These are phyloP conservation scores for Leishmania turanica DNA, from an alignment of 208 protist genomes.

Conservation along the genomic window DNA sequence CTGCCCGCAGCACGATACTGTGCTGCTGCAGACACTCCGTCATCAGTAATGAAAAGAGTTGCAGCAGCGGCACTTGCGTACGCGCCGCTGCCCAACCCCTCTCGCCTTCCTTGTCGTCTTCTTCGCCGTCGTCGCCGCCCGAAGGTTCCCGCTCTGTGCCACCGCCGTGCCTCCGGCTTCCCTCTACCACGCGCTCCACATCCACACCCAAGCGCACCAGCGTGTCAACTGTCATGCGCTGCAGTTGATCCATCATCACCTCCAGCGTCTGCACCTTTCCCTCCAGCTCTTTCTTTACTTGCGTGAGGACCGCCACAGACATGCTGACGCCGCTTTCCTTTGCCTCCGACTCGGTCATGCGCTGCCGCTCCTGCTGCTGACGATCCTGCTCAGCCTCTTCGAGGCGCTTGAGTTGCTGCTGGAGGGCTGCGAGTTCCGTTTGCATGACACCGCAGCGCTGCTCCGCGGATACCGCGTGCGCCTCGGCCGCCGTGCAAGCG, in stretches of 20 bases:
- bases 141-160: too few relatives aligned
- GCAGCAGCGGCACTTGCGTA: slow-evolving; percentile 27
- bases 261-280: slow-evolving; percentile 30
- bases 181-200: slow-evolving; percentile 9
- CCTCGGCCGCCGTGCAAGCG: slow-evolving; percentile 10
- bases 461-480: background rate
- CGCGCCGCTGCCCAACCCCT: background rate
- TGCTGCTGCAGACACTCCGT: slow-evolving; percentile 45
- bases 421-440: background rate
- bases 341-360: background rate
- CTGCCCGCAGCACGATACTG: slow-evolving; percentile 18
- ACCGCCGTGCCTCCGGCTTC: background rate
- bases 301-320: slow-evolving; percentile 14
- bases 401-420: slow-evolving; percentile 5
- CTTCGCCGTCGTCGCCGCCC: background rate
- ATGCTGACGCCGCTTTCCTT: slow-evolving; percentile 10
- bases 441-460: slow-evolving; percentile 2
- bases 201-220: slow-evolving; percentile 36
- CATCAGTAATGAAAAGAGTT: slow-evolving; percentile 42
- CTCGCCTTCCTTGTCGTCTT: background rate
- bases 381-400: background rate
- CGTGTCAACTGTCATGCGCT: slow-evolving; percentile 23
- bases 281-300: slow-evolving; percentile 22
- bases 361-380: slow-evolving; percentile 3
- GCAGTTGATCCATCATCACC: slow-evolving; percentile 24